Percentiles rank a stretch among this genome's conserved stretches.
phyloP scores from a whole-genome alignment of 2,329 filamentous ascomycete genomes.

The Fusarium protoensiforme region DNA sequence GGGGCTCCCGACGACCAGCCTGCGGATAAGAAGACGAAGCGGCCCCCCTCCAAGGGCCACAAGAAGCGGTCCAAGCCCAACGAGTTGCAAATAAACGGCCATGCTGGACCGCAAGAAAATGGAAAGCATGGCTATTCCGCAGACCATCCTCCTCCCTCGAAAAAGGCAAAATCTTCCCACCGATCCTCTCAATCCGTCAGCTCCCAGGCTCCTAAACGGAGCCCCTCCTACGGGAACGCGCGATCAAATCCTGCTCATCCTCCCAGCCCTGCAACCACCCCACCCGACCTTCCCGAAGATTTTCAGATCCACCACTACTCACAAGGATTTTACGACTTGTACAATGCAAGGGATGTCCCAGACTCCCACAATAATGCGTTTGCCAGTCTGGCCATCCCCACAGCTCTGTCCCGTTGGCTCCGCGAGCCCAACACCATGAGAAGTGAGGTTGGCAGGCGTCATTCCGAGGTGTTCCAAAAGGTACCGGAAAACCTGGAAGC shows the following conservation, averaged over 20 bases:
- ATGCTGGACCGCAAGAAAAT: constrained; percentile 67
- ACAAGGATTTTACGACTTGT: constrained; percentile 78
- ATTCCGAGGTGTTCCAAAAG: constrained; percentile 74
- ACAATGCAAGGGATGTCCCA: constrained; percentile 70
- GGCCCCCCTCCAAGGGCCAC: constrained; percentile 81
- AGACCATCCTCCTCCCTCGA: constrained; percentile 68
- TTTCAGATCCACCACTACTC: constrained; percentile 77
- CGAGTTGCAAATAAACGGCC: constrained; percentile 75
- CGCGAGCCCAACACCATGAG: constrained; percentile 76
- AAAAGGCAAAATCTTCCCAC: constrained; percentile 86
- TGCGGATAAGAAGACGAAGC: constrained; percentile 77
- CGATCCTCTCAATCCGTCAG: constrained; percentile 80
- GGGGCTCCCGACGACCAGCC: constrained; percentile 57
- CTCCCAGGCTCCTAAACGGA: constrained; percentile 73
- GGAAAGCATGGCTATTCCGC: constrained; percentile 59
- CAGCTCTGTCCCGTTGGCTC: constrained; percentile 81
- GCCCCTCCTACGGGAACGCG: constrained; percentile 73
- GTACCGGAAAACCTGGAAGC: constrained; percentile 57
- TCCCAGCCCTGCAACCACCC: constrained; percentile 81
- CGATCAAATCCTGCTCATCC: constrained; percentile 68
- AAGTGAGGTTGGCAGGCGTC: constrained; percentile 73
- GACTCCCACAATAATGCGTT: constrained; percentile 80
- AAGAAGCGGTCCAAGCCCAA: constrained; percentile 88
- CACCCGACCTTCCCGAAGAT: constrained; percentile 72
- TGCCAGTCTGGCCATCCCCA: constrained; percentile 78